Conservation (phyloP, 2,329 filamentous ascomycete genomes). For the Sporothrix brasiliensis region DNA sequence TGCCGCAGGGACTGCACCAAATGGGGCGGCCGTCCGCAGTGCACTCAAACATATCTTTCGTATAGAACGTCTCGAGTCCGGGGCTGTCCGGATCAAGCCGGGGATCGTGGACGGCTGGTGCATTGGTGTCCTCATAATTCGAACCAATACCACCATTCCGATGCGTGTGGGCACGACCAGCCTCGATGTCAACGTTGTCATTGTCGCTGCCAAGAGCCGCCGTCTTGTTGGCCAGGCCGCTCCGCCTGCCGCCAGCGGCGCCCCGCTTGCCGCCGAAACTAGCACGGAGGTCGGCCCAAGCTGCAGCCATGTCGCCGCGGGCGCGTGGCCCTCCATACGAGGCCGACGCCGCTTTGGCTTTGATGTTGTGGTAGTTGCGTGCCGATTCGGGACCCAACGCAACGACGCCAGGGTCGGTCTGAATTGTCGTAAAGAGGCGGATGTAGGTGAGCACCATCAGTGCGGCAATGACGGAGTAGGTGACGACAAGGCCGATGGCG, state of each 20-base stretch:
- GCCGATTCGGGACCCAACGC: conserved; percentile 58
- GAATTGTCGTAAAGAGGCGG: conserved; percentile 69
- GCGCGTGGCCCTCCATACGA: conserved; percentile 24
- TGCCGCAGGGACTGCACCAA: conserved; percentile 82
- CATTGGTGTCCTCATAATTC: conserved; percentile 22
- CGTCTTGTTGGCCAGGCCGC: conserved; percentile 29
- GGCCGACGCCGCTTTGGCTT: conserved; percentile 41
- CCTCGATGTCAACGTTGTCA: conserved; percentile 37
- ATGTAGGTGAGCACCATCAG: conserved; percentile 69
- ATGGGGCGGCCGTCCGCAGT: conserved; percentile 79
- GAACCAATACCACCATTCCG: conserved; percentile 29
- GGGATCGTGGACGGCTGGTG: conserved; percentile 39
- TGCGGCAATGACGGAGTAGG: conserved; percentile 73
- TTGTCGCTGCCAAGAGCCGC: background rate
- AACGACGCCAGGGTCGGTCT: conserved; percentile 72
- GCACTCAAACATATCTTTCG: conserved; percentile 80
- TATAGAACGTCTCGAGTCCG: conserved; percentile 76
- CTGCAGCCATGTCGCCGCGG: background rate
- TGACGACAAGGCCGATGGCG: conserved; percentile 64
- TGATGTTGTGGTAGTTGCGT: conserved; percentile 33
- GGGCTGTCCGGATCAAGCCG: conserved; percentile 62
- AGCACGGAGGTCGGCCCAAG: background rate
- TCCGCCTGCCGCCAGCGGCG: conserved; percentile 31
- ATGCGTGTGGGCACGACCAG: conserved; percentile 29
- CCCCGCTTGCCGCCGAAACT: conserved; percentile 19